Percentiles rank a stretch among this genome's conserved stretches.
phyloP scores from a whole-genome alignment of 768 basidiomycete genomes.

The Naganishia randhawae region DNA sequence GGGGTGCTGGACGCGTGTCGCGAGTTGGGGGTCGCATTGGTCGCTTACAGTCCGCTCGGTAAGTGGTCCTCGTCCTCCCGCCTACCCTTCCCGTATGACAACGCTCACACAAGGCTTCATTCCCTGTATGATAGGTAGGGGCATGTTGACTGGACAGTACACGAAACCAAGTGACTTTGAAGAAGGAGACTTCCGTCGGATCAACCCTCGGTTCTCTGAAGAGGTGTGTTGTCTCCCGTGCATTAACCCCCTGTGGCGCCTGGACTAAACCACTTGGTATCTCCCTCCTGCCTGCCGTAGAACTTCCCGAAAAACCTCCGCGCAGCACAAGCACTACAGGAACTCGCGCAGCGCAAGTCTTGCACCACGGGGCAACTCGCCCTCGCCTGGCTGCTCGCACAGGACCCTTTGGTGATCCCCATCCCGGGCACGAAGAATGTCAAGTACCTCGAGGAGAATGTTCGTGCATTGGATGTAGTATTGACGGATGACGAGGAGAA shows the following conservation, averaged over 20 bases:
- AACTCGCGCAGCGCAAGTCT: slow-evolving; percentile 46
- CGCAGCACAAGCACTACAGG: slow-evolving; percentile 49
- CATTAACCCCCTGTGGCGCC: background rate
- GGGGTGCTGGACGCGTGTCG: slow-evolving; percentile 47
- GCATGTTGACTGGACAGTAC: slow-evolving; percentile 28
- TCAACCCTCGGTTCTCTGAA: slow-evolving; percentile 45
- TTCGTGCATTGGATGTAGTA: slow-evolving; percentile 35
- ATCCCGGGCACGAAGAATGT: slow-evolving; percentile 36
- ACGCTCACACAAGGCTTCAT: background rate
- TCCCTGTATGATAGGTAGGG: slow-evolving; percentile 5
- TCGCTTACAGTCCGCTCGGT: slow-evolving; percentile 54
- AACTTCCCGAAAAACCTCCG: slow-evolving; percentile 51
- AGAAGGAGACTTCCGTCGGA: slow-evolving; percentile 43
- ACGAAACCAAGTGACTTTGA: slow-evolving; percentile 39
- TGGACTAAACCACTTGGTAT: background rate
- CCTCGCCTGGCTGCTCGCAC: slow-evolving; percentile 50
- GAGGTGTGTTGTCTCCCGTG: slow-evolving; percentile 32
- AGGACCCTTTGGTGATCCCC: slow-evolving; percentile 46
- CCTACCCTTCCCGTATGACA: slow-evolving; percentile 32
- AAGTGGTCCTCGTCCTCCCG: slow-evolving; percentile 50
- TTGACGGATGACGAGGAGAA: slow-evolving; percentile 41
- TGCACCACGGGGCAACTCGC: slow-evolving; percentile 50
- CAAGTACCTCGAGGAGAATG: slow-evolving; percentile 45
- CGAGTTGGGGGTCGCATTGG: slow-evolving; percentile 54
- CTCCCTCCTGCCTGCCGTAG: background rate